Percentiles rank a stretch among this genome's conserved stretches.
Evolutionary conservation across 495 filamentous ascomycete species (phyloP).

Genomic region (Aspergillus affinis): DNA sequence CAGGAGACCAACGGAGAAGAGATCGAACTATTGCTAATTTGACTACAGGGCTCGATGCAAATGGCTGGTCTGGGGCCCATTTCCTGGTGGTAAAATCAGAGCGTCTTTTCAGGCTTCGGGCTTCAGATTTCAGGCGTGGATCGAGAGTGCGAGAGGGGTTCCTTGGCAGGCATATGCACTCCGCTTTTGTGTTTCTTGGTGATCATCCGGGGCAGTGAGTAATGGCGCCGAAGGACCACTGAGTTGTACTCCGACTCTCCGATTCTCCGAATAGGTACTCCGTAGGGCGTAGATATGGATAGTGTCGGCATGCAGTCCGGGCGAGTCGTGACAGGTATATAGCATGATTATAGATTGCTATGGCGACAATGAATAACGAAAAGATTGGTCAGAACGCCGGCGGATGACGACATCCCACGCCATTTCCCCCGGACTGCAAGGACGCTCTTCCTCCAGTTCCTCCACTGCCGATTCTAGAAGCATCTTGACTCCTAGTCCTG

Average conservation of each 20-base stretch:
- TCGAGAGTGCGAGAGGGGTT: not conserved
- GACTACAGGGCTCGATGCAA: slow-evolving; percentile 51
- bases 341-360: not conserved
- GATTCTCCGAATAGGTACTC: too few species aligned
- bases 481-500: too few species aligned
- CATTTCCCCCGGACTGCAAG: not conserved
- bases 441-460: not conserved
- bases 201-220: too few species aligned
- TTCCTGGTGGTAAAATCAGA: slow-evolving; percentile 48
- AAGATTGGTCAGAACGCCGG: not conserved
- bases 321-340: too few species aligned
- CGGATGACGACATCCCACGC: not conserved
- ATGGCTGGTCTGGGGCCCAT: slow-evolving; percentile 50
- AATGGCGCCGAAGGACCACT: too few species aligned
- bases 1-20: not conserved
- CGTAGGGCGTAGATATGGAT: not conserved
- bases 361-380: not conserved
- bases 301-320: not conserved
- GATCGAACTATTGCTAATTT: slow-evolving; percentile 8
- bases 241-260: too few species aligned
- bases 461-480: too few species aligned
- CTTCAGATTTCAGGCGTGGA: not conserved
- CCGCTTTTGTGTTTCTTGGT: not conserved
- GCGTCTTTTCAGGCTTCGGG: not conserved
- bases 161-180: not conserved